A percentile compares a stretch with the other conserved stretches of the same genome.
phyloP scores from a whole-genome alignment of 257 asterid genomes.

The Sherardia arvensis region DNA sequence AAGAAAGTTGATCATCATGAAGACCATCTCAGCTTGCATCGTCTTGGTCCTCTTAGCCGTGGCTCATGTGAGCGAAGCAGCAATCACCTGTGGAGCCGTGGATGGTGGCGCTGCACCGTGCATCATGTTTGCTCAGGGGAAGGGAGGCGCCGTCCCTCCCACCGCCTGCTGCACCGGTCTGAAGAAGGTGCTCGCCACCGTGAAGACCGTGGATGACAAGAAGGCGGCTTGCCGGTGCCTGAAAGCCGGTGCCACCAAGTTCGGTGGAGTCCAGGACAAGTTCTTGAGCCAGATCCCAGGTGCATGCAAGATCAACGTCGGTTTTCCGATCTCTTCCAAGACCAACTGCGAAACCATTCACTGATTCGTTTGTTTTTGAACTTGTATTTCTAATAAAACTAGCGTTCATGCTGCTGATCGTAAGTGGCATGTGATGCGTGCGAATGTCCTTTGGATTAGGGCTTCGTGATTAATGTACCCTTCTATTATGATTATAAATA shows the following conservation, averaged over 20 bases:
- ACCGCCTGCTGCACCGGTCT: constrained; percentile 43
- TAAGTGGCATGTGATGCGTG: not conserved
- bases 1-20: not conserved
- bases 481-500: not conserved
- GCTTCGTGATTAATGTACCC: not conserved
- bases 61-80: constrained; percentile 27
- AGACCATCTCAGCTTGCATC: not conserved
- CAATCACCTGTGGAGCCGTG: constrained; percentile 29
- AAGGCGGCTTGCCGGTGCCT: constrained; percentile 59
- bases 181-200: constrained; percentile 26
- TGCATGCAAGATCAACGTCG: constrained; percentile 42
- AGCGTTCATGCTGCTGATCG: not conserved
- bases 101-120: constrained; percentile 42
- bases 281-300: constrained; percentile 43
- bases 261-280: constrained; percentile 43
- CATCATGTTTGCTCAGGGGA: constrained; percentile 32
- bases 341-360: constrained; percentile 34
- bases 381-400: not conserved
- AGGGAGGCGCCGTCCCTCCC: constrained; percentile 22
- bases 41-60: not conserved
- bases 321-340: constrained; percentile 51
- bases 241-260: constrained; percentile 40
- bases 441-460: not conserved
- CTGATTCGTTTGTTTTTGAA: not conserved
- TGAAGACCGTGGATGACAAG: constrained; percentile 39